Evolutionary conservation across 331 rosid species (phyloP).

Genomic region (Spiraea crenata): DNA sequence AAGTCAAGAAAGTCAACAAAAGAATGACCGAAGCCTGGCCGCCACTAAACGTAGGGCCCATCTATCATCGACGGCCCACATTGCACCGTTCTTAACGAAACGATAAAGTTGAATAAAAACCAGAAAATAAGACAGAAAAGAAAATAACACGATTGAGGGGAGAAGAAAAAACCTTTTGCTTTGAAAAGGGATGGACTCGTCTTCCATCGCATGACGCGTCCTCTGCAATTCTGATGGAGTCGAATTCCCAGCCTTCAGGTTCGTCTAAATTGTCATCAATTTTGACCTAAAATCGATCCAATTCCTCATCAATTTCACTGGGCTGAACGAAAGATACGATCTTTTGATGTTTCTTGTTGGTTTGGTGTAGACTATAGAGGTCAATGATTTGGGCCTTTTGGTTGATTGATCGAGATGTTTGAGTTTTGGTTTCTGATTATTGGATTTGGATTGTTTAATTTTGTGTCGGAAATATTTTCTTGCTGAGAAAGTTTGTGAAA

Average conservation of each 20-base stretch:
- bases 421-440: background rate
- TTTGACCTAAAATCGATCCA: background rate
- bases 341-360: background rate
- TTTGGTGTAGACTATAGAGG: background rate
- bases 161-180: background rate
- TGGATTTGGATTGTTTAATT: background rate
- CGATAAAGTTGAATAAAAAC: background rate
- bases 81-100: background rate
- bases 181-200: background rate
- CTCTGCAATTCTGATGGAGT: constrained; percentile 18
- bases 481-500: background rate
- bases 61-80: background rate
- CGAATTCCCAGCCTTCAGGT: constrained; percentile 31
- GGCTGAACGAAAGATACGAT: background rate
- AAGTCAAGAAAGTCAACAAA: background rate
- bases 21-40: background rate
- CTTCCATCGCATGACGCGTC: constrained; percentile 17
- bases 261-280: background rate
- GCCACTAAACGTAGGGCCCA: background rate
- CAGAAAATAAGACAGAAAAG: background rate
- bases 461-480: background rate
- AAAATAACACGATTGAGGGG: background rate
- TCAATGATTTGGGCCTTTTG: background rate
- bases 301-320: background rate
- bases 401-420: background rate